phyloP scores from a whole-genome alignment of 2,329 filamentous ascomycete genomes.

The Talaromyces sp. region DNA sequence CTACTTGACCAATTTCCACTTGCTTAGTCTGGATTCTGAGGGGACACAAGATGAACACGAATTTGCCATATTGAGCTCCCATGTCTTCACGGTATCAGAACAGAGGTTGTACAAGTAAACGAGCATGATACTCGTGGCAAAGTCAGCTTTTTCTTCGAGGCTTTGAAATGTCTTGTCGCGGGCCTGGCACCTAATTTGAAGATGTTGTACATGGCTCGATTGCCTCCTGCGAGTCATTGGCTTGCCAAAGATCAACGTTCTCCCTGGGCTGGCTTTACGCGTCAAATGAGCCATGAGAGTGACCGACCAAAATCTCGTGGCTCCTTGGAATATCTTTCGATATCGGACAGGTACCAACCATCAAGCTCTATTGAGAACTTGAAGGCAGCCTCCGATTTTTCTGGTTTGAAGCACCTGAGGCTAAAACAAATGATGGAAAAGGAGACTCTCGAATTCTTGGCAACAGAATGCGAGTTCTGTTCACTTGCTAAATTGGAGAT shows the following conservation, averaged over 20 bases:
- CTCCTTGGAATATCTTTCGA: neutral
- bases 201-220: neutral
- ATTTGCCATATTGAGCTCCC: neutral
- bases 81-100: neutral
- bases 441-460: neutral
- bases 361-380: neutral
- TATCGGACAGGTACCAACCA: neutral
- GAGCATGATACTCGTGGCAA: neutral
- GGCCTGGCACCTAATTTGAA: neutral
- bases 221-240: neutral
- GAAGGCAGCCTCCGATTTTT: neutral
- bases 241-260: neutral
- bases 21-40: neutral
- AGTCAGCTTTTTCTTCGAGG: neutral
- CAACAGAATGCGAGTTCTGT: neutral
- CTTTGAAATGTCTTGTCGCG: neutral
- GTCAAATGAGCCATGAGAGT: neutral
- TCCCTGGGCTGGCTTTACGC: neutral
- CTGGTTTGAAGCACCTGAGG: neutral
- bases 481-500: neutral
- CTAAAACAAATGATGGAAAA: neutral
- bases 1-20: neutral
- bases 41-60: neutral
- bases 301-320: neutral
- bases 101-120: neutral